Conservation (phyloP, 345 rosid genomes). For the Heritiera littoralis region DNA sequence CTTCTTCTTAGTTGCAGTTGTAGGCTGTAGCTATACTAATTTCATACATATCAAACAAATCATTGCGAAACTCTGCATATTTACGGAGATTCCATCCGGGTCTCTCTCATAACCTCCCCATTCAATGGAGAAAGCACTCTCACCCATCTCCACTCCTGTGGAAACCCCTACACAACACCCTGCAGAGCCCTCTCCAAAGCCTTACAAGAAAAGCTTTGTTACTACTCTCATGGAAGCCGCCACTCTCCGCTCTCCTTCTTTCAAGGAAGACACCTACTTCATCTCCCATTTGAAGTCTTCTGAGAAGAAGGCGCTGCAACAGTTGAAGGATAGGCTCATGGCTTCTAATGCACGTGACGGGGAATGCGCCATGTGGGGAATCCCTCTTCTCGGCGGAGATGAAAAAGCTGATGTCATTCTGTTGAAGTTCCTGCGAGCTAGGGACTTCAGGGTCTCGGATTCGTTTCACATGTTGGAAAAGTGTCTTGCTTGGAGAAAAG, state of each 20-base stretch:
- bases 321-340: constrained; percentile 61
- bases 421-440: constrained; percentile 79
- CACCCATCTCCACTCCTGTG: constrained; percentile 45
- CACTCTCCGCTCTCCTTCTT: constrained; percentile 52
- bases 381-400: constrained; percentile 56
- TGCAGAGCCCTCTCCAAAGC: constrained; percentile 41
- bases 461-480: constrained; percentile 67
- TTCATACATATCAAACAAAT: neutral
- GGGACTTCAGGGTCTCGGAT: constrained; percentile 76
- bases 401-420: constrained; percentile 79
- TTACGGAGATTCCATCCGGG: constrained; percentile 24
- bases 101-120: constrained; percentile 15
- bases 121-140: constrained; percentile 46
- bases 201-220: constrained; percentile 69
- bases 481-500: constrained; percentile 77
- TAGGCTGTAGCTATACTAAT: neutral
- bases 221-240: constrained; percentile 50
- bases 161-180: constrained; percentile 34
- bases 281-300: constrained; percentile 68
- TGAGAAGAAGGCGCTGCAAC: constrained; percentile 74
- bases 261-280: constrained; percentile 88
- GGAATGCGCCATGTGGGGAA: constrained; percentile 73
- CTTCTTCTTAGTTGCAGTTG: neutral
- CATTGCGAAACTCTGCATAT: neutral
- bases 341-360: constrained; percentile 32